A percentile compares a stretch with the other conserved stretches of the same genome.
Conservation (phyloP, 768 basidiomycete genomes). For the Fomitopsis pulvina region DNA sequence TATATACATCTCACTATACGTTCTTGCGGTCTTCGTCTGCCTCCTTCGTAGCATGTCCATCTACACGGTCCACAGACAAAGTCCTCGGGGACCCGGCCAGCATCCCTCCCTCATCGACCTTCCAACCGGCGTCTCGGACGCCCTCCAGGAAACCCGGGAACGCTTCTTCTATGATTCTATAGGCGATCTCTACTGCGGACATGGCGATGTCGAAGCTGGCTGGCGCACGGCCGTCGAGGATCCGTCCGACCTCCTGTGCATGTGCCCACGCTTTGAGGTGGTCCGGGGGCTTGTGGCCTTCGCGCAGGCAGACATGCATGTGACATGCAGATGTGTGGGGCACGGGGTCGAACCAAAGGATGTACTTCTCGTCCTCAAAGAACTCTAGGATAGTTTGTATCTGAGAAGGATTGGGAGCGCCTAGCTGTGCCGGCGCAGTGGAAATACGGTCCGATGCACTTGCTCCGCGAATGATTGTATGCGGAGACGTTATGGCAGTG, state of each 20-base stretch:
- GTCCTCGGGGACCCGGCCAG: slow-evolving; percentile 17
- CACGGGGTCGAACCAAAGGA: slow-evolving; percentile 41
- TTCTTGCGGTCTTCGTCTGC: slow-evolving; percentile 1
- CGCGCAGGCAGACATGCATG: slow-evolving; percentile 44
- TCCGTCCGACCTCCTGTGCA: slow-evolving; percentile 17
- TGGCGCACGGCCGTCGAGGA: background rate
- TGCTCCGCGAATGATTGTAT: too few species aligned
- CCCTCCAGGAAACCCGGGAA: slow-evolving; percentile 16
- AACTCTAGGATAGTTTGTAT: slow-evolving; percentile 28
- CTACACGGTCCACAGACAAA: slow-evolving; percentile 5
- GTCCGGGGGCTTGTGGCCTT: slow-evolving; percentile 39
- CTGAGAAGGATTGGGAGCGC: slow-evolving; percentile 11
- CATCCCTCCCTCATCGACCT: slow-evolving; percentile 19
- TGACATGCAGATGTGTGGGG: slow-evolving; percentile 15
- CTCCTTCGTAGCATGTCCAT: background rate
- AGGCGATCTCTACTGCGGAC: slow-evolving; percentile 6
- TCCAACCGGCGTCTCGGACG: slow-evolving; percentile 15
- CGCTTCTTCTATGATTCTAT: slow-evolving; percentile 6
- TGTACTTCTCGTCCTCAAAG: slow-evolving; percentile 41
- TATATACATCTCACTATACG: background rate
- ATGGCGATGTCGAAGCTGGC: slow-evolving; percentile 6
- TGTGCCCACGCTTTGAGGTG: slow-evolving; percentile 50
- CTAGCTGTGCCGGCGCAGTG: background rate
- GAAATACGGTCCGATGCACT: too few species aligned
- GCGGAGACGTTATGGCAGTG: slow-evolving; percentile 2